Evolutionary conservation across 441 rosid species (phyloP).

Genomic region (Biscutella laevigata): DNA sequence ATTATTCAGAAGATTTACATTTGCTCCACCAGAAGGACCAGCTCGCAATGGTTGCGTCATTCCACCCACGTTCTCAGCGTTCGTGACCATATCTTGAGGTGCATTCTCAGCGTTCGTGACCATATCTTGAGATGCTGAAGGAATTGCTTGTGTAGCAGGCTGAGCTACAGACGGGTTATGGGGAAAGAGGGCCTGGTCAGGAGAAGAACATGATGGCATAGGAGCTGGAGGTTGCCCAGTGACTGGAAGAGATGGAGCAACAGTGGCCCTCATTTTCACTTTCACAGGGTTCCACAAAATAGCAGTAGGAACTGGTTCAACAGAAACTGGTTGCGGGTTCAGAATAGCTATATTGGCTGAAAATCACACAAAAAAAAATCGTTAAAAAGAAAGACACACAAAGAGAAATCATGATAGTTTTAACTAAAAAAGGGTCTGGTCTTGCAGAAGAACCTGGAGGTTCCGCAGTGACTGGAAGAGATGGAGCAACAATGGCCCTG

Average conservation of each 20-base stretch:
- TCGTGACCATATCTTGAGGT: too few relatives aligned
- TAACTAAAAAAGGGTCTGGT: background rate
- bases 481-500: constrained; percentile 43
- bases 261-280: constrained; percentile 64
- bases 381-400: constrained; percentile 9
- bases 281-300: too few relatives aligned
- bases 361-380: constrained; percentile 19
- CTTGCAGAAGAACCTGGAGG: constrained; percentile 45
- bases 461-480: constrained; percentile 55
- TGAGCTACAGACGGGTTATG: constrained; percentile 61
- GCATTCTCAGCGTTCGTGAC: constrained; percentile 44
- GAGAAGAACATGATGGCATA: too few relatives aligned
- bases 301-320: constrained; percentile 65
- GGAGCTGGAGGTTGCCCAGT: constrained; percentile 66
- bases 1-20: constrained; percentile 80
- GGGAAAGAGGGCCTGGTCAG: constrained; percentile 28
- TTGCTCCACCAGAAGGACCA: constrained; percentile 69
- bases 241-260: constrained; percentile 39
- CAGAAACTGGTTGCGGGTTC: constrained; percentile 63
- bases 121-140: constrained; percentile 67
- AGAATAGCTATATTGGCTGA: constrained; percentile 62
- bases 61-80: too few relatives aligned
- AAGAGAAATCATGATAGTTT: background rate
- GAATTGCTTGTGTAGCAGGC: constrained; percentile 60
- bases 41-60: constrained; percentile 64